A percentile compares a stretch with the other conserved stretches of the same genome.
Evolutionary conservation across 176 grass and related monocot species (phyloP).

Genomic region (Miscanthus lutarioriparius): DNA sequence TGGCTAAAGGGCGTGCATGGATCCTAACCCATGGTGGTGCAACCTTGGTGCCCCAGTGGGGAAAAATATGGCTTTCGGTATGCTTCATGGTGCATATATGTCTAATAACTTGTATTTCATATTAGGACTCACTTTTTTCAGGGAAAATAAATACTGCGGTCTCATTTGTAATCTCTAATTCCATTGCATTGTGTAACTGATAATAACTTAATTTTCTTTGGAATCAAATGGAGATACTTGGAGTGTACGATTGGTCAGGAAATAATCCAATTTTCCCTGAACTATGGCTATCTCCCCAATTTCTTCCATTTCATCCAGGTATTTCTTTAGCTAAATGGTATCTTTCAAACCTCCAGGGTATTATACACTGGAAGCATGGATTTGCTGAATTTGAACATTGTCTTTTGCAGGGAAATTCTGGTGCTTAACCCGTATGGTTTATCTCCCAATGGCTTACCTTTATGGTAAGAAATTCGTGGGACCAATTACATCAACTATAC

Average conservation of each 20-base stretch:
- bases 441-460: slow-evolving; percentile 60
- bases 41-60: slow-evolving; percentile 6
- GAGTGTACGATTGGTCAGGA: slow-evolving; percentile 56
- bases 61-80: slow-evolving; percentile 46
- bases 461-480: slow-evolving; percentile 62
- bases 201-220: neutral
- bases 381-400: too few species aligned
- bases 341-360: neutral
- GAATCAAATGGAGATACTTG: slow-evolving; percentile 40
- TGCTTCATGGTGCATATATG: neutral
- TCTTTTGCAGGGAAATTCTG: neutral
- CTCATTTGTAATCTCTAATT: neutral
- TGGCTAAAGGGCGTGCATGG: neutral
- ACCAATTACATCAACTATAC: slow-evolving; percentile 37
- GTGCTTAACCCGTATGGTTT: neutral
- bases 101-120: too few species aligned
- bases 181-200: neutral
- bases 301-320: too few species aligned
- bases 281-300: slow-evolving; percentile 31
- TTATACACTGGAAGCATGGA: too few species aligned
- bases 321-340: too few species aligned
- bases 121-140: too few species aligned
- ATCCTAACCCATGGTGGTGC: slow-evolving; percentile 27
- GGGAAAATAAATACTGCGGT: too few species aligned
- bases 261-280: slow-evolving; percentile 57